These are phyloP conservation scores for Scopulariopsis brevicaulis DNA, from an alignment of 2,329 filamentous ascomycete genomes.

Conservation along the genomic window DNA sequence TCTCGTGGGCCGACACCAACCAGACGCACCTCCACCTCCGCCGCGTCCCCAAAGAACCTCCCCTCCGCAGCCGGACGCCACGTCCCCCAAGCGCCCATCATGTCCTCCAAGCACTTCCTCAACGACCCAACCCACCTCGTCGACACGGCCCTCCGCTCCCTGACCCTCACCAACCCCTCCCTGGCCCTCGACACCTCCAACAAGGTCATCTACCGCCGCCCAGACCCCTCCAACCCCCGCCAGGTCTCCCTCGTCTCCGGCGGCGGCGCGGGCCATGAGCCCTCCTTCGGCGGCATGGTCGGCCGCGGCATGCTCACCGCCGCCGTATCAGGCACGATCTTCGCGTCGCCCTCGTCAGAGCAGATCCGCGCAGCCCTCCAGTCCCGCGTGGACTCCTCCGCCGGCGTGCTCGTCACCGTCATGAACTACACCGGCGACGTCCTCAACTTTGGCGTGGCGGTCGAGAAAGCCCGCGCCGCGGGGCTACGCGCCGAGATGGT, in stretches of 20 bases:
- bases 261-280: conserved; percentile 84
- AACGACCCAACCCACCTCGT: conserved; percentile 74
- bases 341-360: conserved; percentile 69
- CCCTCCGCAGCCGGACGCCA: neutral
- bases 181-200: conserved; percentile 66
- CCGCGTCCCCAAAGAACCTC: neutral
- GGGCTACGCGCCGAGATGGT: conserved; percentile 78
- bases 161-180: conserved; percentile 77
- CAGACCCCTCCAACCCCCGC: conserved; percentile 25
- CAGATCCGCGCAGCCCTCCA: conserved; percentile 71
- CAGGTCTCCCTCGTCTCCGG: conserved; percentile 79
- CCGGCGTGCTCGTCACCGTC: conserved; percentile 77
- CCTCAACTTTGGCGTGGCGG: conserved; percentile 86
- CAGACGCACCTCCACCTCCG: no score
- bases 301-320: conserved; percentile 70
- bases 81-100: conserved; percentile 11
- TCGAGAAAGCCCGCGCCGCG: conserved; percentile 78
- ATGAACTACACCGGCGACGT: conserved; percentile 94
- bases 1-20: no score
- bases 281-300: conserved; percentile 77
- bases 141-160: conserved; percentile 59
- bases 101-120: conserved; percentile 75
- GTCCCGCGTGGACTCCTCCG: conserved; percentile 56
- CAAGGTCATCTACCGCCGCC: conserved; percentile 74
- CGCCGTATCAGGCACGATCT: conserved; percentile 78